Base-by-base conservation (phyloP, 257 asterid species). In the Salvia hispanica region DNA sequence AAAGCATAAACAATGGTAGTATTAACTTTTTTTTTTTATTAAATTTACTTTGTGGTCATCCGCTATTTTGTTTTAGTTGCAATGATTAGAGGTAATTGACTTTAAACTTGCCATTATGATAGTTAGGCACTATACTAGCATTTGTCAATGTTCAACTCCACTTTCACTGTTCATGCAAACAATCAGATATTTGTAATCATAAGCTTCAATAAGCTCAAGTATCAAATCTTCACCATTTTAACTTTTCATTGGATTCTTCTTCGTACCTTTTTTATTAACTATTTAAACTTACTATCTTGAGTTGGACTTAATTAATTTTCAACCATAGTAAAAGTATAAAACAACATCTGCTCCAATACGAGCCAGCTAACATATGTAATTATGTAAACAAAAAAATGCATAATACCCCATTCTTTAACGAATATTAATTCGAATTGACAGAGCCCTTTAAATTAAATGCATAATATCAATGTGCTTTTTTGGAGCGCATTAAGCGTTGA, bases 31-130 rank as follows among this genome's bases (percentile, higher is more conserved):
- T 25, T 25, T 25, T 25, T 25, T 2, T 2, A 25, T 25, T 25
- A 25, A 25, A 25, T 25, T 25, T 6, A 25, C 2, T 6, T 39
- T 39, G 15, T 34, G 60, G 13, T 14, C 5, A 8, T 16, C 40
- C 31, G 18, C 55, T 9, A 21, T 31, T 40, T 25, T 56, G 28
- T 50, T 60, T 70, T 9, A 70, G 46, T 37, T 69, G 64, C 45
- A n/a, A 58, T 69, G 59, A 58, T 69, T 59, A 69, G 48, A 47
- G 67, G 12, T 47, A 46, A 34, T 69, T 69, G 74, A 69, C 61
- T 48, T 14, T 69, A 18, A 13, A 28, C 62, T 34, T 39, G 62
- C 33, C 36, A 61, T 50, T 53, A 70, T 53, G 48, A 54, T 31
- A 31, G 42, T 31, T 36, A 37, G 37, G 3, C 57, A 44, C 58